Conservation (phyloP, 2,329 filamentous ascomycete species). For the Aspergillus oerlinghausenensis region DNA sequence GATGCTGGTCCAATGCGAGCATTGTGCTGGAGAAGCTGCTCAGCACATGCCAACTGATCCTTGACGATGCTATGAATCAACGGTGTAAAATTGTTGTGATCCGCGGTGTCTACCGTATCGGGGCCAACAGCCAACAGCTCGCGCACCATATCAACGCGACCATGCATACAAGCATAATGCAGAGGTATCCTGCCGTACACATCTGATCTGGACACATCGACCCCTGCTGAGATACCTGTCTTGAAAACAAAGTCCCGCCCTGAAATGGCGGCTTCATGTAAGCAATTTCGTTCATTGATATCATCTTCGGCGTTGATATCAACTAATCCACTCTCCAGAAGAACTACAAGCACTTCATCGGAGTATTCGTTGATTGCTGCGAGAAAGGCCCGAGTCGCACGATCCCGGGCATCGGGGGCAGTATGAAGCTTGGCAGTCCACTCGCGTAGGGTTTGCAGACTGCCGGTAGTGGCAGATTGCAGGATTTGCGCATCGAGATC, state of each 20-base stretch:
- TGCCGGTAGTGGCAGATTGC: constrained; percentile 76
- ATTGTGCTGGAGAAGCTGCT: constrained; percentile 68
- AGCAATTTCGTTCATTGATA: constrained; percentile 93
- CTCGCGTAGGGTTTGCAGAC: constrained; percentile 71
- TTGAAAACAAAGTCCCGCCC: constrained; percentile 74
- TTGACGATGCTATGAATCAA: constrained; percentile 94
- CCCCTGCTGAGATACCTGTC: constrained; percentile 68
- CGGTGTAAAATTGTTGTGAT: constrained; percentile 96
- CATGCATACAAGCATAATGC: constrained; percentile 96
- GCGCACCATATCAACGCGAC: constrained; percentile 76
- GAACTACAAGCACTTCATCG: constrained; percentile 66
- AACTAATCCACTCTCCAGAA: constrained; percentile 76
- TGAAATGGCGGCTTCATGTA: constrained; percentile 95
- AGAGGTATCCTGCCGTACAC: constrained; percentile 91
- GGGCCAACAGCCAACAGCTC: constrained; percentile 65
- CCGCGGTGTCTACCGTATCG: constrained; percentile 77
- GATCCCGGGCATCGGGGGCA: constrained; percentile 62
- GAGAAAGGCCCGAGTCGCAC: constrained; percentile 84
- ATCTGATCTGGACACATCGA: constrained; percentile 76
- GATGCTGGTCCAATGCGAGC: constrained; percentile 83
- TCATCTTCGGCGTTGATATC: constrained; percentile 93
- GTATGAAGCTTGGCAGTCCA: constrained; percentile 68
- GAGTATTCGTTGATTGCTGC: constrained; percentile 84
- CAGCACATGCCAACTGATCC: constrained; percentile 73
- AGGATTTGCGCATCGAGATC: constrained; percentile 85